Percentiles rank a stretch among this genome's conserved stretches.
These are phyloP conservation scores for Backusella morwellensis DNA, from an alignment of 192 early-diverging fungal genomes.

Conservation along the genomic window DNA sequence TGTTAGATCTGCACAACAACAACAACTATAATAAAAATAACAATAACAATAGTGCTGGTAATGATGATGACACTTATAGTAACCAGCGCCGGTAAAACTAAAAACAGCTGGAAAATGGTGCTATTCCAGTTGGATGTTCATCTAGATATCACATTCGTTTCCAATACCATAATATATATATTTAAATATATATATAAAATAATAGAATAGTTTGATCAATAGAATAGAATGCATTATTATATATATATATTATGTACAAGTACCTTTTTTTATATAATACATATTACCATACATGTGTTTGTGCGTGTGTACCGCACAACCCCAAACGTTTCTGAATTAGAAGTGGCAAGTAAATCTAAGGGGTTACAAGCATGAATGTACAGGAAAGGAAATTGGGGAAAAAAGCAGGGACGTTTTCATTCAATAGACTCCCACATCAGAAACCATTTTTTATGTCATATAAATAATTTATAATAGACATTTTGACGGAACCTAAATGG, in stretches of 20 bases:
- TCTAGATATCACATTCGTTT: neutral
- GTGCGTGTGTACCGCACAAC: slow-evolving; percentile 12
- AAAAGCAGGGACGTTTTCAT: slow-evolving; percentile 14
- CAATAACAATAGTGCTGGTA: neutral
- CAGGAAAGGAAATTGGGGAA: slow-evolving; percentile 3
- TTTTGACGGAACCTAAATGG: slow-evolving; percentile 13
- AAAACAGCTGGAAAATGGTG: neutral
- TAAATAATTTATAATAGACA: slow-evolving; percentile 15
- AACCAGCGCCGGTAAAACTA: neutral
- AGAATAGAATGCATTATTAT: neutral
- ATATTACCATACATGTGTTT: slow-evolving; percentile 7
- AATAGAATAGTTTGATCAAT: neutral
- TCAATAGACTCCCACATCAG: slow-evolving; percentile 3
- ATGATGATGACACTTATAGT: neutral
- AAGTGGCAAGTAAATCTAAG: neutral
- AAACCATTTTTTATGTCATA: neutral
- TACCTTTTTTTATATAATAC: neutral
- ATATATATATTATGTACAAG: neutral
- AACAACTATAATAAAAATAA: neutral
- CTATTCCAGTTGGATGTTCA: neutral
- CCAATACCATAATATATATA: neutral
- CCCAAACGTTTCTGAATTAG: slow-evolving; percentile 11
- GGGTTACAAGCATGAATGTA: neutral
- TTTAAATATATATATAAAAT: neutral
- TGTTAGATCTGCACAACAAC: slow-evolving; percentile 4